These are phyloP conservation scores for Trametes punicea DNA, from an alignment of 768 basidiomycete species.

Conservation along the genomic window DNA sequence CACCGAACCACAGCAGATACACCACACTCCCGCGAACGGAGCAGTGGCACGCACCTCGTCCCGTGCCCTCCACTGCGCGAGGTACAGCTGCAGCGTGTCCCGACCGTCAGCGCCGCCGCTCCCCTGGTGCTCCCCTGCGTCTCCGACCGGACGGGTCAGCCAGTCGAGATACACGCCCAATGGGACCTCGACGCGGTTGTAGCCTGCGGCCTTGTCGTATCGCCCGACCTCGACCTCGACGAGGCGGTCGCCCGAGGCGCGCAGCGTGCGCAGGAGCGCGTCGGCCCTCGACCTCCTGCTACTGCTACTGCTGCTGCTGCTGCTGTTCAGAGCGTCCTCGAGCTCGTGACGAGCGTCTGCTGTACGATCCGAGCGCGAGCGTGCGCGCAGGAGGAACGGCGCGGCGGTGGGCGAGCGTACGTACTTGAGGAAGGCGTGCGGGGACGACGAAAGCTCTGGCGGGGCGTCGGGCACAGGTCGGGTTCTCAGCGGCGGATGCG, in stretches of 20 bases:
- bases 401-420: neutral
- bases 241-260: slow-evolving; percentile 10
- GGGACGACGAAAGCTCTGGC: neutral
- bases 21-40: too few species aligned
- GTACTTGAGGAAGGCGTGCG: slow-evolving; percentile 6
- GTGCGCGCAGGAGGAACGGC: slow-evolving; percentile 2
- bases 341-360: too few species aligned
- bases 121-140: neutral
- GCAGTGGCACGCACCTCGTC: slow-evolving; percentile 26
- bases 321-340: too few species aligned
- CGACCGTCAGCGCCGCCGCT: neutral
- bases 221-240: slow-evolving; percentile 27
- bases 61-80: slow-evolving; percentile 22
- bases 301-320: too few species aligned
- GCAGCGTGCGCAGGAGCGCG: slow-evolving; percentile 16
- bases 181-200: slow-evolving; percentile 17
- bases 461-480: slow-evolving; percentile 6
- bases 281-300: neutral
- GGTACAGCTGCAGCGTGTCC: slow-evolving; percentile 15
- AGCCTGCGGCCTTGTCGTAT: slow-evolving; percentile 14
- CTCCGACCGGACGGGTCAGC: slow-evolving; percentile 1
- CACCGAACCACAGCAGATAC: neutral
- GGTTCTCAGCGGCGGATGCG: neutral
- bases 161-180: slow-evolving; percentile 24
- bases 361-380: neutral